phyloP scores from a whole-genome alignment of 345 rosid genomes.

The Boechera divaricarpa region DNA sequence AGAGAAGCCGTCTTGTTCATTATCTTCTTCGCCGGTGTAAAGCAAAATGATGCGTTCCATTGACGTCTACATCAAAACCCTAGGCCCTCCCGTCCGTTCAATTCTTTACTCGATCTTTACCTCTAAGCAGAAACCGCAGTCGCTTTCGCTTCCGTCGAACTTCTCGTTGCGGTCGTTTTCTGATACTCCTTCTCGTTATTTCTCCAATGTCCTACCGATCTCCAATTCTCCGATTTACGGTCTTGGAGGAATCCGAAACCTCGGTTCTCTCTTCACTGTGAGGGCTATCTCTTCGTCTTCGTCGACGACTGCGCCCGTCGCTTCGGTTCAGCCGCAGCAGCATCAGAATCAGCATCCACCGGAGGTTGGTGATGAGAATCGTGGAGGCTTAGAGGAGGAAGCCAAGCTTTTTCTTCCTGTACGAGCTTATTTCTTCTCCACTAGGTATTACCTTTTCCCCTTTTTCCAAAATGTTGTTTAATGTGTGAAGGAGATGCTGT shows the following conservation, averaged over 20 bases:
- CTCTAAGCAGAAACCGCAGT: conserved; percentile 31
- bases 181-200: conserved; percentile 17
- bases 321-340: conserved; percentile 41
- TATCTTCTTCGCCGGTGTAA: neutral
- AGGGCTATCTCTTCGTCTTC: conserved; percentile 50
- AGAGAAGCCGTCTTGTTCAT: neutral
- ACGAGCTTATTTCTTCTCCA: conserved; percentile 84
- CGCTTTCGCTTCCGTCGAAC: conserved; percentile 16
- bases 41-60: conserved; percentile 35
- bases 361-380: conserved; percentile 47
- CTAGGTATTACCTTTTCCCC: conserved; percentile 57
- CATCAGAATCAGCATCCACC: conserved; percentile 8
- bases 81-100: conserved; percentile 33
- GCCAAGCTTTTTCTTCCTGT: conserved; percentile 72
- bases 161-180: conserved; percentile 25
- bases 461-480: neutral
- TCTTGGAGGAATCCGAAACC: neutral
- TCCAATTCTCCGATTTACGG: conserved; percentile 27
- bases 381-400: conserved; percentile 48
- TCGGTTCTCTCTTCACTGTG: conserved; percentile 25
- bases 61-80: conserved; percentile 36
- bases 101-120: conserved; percentile 35
- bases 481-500: neutral
- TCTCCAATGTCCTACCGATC: conserved; percentile 30
- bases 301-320: conserved; percentile 20